A percentile compares a stretch with the other conserved stretches of the same genome.
Evolutionary conservation across 2,329 filamentous ascomycete genomes (phyloP).

Genomic region (Venturia oleaginea): DNA sequence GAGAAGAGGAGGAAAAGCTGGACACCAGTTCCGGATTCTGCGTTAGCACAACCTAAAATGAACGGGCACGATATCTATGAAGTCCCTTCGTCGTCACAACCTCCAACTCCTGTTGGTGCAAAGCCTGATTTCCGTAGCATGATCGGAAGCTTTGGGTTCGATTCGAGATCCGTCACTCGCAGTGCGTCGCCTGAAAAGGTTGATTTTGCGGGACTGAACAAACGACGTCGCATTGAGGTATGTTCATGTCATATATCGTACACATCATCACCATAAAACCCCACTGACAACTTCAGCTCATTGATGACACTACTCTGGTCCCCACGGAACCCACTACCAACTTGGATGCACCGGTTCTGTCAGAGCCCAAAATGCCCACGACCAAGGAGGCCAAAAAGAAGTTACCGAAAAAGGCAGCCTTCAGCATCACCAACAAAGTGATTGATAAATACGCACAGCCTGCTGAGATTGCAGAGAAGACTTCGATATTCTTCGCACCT

Average conservation of each 20-base stretch:
- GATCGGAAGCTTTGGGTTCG: constrained; percentile 8
- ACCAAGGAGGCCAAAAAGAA: constrained; percentile 1
- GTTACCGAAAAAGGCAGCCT: constrained; percentile 10
- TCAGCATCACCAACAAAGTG: constrained; percentile 5
- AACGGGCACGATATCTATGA: constrained; percentile 20
- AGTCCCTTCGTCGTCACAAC: constrained; percentile 4
- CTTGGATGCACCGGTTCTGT: background rate
- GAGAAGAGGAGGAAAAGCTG: constrained; percentile 25
- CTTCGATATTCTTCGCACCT: background rate
- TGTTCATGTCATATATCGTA: background rate
- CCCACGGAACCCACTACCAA: background rate
- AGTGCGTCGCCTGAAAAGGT: constrained; percentile 4
- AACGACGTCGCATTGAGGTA: constrained; percentile 15
- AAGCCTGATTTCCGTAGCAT: constrained; percentile 9
- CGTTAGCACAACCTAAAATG: constrained; percentile 14
- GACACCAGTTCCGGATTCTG: constrained; percentile 28
- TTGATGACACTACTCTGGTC: background rate
- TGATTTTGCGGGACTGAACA: constrained; percentile 5
- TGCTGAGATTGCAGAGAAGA: background rate
- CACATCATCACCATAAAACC: background rate
- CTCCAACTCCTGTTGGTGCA: background rate
- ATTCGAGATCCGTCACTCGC: background rate
- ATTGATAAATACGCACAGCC: constrained; percentile 8
- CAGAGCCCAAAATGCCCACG: background rate
- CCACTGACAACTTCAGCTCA: background rate